These are phyloP conservation scores for Fusarium odoratissimum DNA, from an alignment of 2,329 filamentous ascomycete genomes.

Conservation along the genomic window DNA sequence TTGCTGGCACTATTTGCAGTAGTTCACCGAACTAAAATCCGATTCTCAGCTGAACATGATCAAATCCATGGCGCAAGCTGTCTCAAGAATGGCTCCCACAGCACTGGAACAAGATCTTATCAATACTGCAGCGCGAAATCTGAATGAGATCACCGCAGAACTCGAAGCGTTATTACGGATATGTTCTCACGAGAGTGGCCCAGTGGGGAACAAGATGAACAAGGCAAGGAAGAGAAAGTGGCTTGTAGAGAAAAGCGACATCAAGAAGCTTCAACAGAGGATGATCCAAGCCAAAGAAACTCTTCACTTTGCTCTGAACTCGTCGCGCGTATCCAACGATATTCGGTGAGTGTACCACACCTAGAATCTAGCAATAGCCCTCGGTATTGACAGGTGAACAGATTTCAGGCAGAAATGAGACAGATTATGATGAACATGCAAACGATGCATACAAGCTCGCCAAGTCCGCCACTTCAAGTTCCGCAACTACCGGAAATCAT, in stretches of 20 bases:
- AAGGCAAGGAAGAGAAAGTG: slow-evolving; percentile 18
- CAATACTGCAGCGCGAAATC: not conserved
- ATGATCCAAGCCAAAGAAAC: not conserved
- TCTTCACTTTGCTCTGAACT: slow-evolving; percentile 13
- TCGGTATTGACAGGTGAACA: not conserved
- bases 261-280: slow-evolving; percentile 17
- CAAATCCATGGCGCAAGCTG: not conserved
- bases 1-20: accelerated
- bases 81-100: not conserved
- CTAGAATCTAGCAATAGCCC: accelerated
- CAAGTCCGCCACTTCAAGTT: accelerated
- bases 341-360: not conserved
- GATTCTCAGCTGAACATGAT: not conserved
- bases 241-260: slow-evolving; percentile 4
- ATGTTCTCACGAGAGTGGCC: not conserved
- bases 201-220: not conserved
- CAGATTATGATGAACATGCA: not conserved
- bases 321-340: not conserved
- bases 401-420: slow-evolving; percentile 2
- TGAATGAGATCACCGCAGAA: not conserved
- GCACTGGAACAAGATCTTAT: not conserved
- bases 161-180: not conserved
- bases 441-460: not conserved
- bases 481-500: not conserved
- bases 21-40: not conserved